phyloP scores from a whole-genome alignment of 768 basidiomycete genomes.

The Rhizopogon vulgaris region DNA sequence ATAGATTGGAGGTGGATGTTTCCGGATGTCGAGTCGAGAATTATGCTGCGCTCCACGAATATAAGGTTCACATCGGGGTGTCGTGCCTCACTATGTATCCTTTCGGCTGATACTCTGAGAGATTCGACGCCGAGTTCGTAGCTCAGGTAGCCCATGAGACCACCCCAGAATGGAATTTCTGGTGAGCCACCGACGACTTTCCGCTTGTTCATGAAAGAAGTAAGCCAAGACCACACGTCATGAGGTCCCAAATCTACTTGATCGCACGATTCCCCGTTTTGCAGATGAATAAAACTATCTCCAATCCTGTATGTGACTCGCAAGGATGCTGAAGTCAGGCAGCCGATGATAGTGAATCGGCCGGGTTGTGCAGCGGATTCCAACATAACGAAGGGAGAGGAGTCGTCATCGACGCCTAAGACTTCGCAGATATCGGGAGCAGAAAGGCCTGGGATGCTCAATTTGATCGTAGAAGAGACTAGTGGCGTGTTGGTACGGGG shows the following conservation, averaged over 20 bases:
- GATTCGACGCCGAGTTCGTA: conserved; percentile 72
- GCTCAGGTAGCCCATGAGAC: conserved; percentile 69
- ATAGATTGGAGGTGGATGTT: conserved; percentile 61
- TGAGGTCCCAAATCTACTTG: conserved; percentile 39
- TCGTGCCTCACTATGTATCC: conserved; percentile 18
- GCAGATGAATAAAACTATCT: conserved; percentile 42
- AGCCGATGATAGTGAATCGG: conserved; percentile 66
- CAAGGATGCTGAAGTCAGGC: conserved; percentile 44
- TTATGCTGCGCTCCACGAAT: conserved; percentile 74
- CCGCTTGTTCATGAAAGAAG: conserved; percentile 55
- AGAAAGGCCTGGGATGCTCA: conserved; percentile 39
- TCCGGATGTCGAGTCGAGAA: conserved; percentile 50
- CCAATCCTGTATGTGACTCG: conserved; percentile 54
- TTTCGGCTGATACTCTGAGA: conserved; percentile 38
- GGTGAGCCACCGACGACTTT: conserved; percentile 41
- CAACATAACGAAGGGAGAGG: conserved; percentile 59
- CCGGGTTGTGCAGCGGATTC: conserved; percentile 77
- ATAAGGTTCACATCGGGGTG: conserved; percentile 73
- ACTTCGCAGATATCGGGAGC: conserved; percentile 51
- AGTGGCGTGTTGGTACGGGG: conserved; percentile 8
- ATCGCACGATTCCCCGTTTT: conserved; percentile 26
- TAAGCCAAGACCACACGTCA: conserved; percentile 73
- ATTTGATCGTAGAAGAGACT: conserved; percentile 25
- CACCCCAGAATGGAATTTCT: conserved; percentile 78
- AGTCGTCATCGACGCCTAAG: conserved; percentile 53